Conservation (phyloP, 768 basidiomycete genomes). For the Hebeloma cylindrosporum region DNA sequence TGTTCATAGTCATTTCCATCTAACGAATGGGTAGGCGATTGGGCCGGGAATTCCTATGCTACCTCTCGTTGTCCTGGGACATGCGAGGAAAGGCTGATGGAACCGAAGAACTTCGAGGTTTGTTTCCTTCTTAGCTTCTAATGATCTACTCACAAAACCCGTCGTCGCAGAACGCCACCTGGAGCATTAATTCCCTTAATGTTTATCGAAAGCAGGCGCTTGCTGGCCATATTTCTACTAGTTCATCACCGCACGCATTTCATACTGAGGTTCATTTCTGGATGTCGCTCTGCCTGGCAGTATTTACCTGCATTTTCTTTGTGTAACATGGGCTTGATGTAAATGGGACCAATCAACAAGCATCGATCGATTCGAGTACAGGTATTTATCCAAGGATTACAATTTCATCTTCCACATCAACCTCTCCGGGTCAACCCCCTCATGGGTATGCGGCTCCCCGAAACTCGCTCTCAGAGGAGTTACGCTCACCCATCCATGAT, state of each 20-base stretch:
- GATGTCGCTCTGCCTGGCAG: too few relatives aligned
- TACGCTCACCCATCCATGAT: constrained; percentile 68
- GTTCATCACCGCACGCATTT: background rate
- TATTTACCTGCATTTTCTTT: too few relatives aligned
- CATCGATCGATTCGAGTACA: background rate
- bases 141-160: constrained; percentile 2
- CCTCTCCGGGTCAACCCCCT: constrained; percentile 35
- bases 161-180: constrained; percentile 65
- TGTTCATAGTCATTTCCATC: background rate
- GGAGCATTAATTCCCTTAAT: constrained; percentile 78
- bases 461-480: constrained; percentile 78
- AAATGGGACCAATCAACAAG: too few relatives aligned
- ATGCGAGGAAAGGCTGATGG: constrained; percentile 58
- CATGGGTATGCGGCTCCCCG: constrained; percentile 52
- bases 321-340: too few relatives aligned
- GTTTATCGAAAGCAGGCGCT: constrained; percentile 65
- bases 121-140: constrained; percentile 21
- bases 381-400: constrained; percentile 28
- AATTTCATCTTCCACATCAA: constrained; percentile 59
- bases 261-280: background rate
- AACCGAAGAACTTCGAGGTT: constrained; percentile 74
- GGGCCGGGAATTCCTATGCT: constrained; percentile 81
- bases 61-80: constrained; percentile 76
- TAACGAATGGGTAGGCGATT: constrained; percentile 53
- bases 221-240: constrained; percentile 10